Evolutionary conservation across 345 rosid species (phyloP).

Genomic region (Camelina neglecta): DNA sequence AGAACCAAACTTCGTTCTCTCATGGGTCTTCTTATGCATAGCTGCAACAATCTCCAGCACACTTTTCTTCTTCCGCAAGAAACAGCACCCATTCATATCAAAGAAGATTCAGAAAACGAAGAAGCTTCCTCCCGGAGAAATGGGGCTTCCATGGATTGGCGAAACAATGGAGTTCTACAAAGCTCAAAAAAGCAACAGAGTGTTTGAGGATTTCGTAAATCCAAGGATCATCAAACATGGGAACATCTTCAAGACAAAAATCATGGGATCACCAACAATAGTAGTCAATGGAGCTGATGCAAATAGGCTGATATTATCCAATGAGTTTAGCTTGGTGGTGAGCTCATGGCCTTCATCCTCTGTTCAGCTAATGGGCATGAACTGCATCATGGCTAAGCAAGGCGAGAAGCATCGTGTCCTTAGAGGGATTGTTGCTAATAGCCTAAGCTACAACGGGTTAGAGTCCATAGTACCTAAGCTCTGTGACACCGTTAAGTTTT

Average conservation of each 20-base stretch:
- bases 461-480: slow-evolving; percentile 62
- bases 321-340: slow-evolving; percentile 71
- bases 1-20: slow-evolving; percentile 40
- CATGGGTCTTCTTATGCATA: slow-evolving; percentile 48
- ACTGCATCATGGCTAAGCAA: slow-evolving; percentile 72
- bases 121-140: slow-evolving; percentile 68
- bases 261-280: slow-evolving; percentile 73
- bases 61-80: slow-evolving; percentile 49
- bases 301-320: slow-evolving; percentile 62
- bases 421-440: slow-evolving; percentile 56
- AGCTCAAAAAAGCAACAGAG: slow-evolving; percentile 61
- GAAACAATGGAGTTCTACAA: slow-evolving; percentile 73
- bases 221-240: slow-evolving; percentile 69
- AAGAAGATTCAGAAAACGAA: slow-evolving; percentile 32
- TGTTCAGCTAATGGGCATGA: slow-evolving; percentile 71
- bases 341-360: slow-evolving; percentile 85
- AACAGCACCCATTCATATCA: slow-evolving; percentile 11
- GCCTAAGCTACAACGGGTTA: slow-evolving; percentile 50
- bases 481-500: slow-evolving; percentile 50
- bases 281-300: slow-evolving; percentile 73
- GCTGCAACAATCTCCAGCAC: slow-evolving; percentile 49
- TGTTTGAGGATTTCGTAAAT: slow-evolving; percentile 66
- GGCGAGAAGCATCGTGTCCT: slow-evolving; percentile 58
- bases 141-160: slow-evolving; percentile 75
- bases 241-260: slow-evolving; percentile 66